Base-by-base conservation (phyloP, 176 grass and related monocot genomes). In the Oryza meyeriana region DNA sequence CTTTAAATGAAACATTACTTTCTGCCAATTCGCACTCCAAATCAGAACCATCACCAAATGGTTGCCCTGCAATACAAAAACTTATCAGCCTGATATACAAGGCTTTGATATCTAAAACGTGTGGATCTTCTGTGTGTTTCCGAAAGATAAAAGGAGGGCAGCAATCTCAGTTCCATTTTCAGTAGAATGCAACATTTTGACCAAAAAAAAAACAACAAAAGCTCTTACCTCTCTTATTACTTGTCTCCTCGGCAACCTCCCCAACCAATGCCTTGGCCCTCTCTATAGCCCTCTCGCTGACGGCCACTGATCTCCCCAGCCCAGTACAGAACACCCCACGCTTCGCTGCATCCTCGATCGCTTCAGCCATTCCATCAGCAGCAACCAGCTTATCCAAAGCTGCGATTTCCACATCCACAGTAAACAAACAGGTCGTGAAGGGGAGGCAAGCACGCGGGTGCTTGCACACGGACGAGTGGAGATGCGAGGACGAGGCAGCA, bases 321-420 rank as follows among this genome's bases (percentile, higher is more conserved):
- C 87, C 77, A 18, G 77, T 81, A 64, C 64, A 57, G 87, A 89
- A 81, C 40, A 89, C 20, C 8, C 65, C 63, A 28, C 39, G 77
- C 64, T 39, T 41, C 30, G n/a, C 72, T 69, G 20, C 26, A 27
- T 69, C 31, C 4, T 12, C 52, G 2, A 40, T 55, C 4, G 26
- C 13, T 33, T 10, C 87, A 12, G 10, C 6, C 24, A 32, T 27
- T 40, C 18, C 6, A 39, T 71, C 64, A 7, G 25, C 39, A 62
- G 33, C 77, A 10, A 81, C 28, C 63, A 89, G 55, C 31, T 70
- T 25, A 12, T 31, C 67, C 71, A 55, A 26, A 0, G 27, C 82
- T 89, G 71, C 32, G 16, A 34, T 25, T 55, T 47, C 40, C 82
- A 80, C 71, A 42, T 47, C 40, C 82, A 80, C 71, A 42, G 34